Percentiles rank a stretch among this genome's conserved stretches.
Conservation (phyloP, 805 yeast species). For the Wickerhamomyces chambardii region DNA sequence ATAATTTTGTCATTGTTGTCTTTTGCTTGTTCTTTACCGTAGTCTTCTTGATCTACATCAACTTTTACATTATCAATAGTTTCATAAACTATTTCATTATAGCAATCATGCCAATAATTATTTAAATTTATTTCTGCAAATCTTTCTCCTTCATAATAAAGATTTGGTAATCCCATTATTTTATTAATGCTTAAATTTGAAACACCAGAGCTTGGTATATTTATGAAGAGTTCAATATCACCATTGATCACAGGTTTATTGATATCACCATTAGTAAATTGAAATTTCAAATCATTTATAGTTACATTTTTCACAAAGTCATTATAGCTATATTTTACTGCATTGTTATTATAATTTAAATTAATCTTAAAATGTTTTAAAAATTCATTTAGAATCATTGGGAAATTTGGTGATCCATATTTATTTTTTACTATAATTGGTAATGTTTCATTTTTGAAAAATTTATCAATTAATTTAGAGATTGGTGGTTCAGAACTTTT, state of each 20-base stretch:
- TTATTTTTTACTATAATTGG: constrained; percentile 12
- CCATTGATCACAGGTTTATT: constrained; percentile 28
- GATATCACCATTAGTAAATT: constrained; percentile 23
- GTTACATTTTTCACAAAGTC: constrained; percentile 25
- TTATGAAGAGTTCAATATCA: constrained; percentile 22
- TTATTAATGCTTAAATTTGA: constrained; percentile 21
- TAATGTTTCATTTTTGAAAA: constrained; percentile 9
- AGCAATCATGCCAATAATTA: constrained; percentile 35
- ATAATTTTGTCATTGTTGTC: too few relatives aligned
- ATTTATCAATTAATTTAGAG: constrained; percentile 4
- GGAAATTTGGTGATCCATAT: constrained; percentile 12
- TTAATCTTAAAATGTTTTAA: constrained; percentile 7
- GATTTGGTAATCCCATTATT: constrained; percentile 31
- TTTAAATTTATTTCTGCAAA: constrained; percentile 34
- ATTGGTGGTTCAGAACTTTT: constrained; percentile 8
- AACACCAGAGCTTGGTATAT: constrained; percentile 22
- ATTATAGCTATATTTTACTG: constrained; percentile 4
- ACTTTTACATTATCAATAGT: constrained; percentile 7
- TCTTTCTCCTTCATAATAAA: constrained; percentile 27
- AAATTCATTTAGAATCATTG: constrained; percentile 12
- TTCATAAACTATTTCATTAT: constrained; percentile 22
- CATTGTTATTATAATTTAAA: constrained; percentile 7
- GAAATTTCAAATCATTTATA: constrained; percentile 25
- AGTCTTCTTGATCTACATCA: too few relatives aligned
- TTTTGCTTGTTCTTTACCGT: too few relatives aligned